A percentile compares a stretch with the other conserved stretches of the same genome.
These are phyloP conservation scores for Metschnikowia aberdeeniae DNA, from an alignment of 805 yeast genomes.

Conservation along the genomic window DNA sequence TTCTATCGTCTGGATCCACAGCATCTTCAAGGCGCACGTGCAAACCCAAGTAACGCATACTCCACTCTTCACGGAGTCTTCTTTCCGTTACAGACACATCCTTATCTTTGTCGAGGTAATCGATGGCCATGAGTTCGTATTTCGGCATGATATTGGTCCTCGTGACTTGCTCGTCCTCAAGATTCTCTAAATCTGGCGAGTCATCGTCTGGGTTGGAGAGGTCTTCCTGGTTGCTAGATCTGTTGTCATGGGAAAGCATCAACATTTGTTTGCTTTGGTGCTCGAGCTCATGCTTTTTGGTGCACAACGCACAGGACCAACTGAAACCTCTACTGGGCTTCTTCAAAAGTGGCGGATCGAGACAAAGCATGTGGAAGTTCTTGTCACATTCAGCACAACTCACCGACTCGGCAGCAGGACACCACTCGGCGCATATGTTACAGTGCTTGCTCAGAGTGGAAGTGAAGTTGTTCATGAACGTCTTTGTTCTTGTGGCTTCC, in stretches of 20 bases:
- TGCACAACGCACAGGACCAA: constrained; percentile 84
- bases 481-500: constrained; percentile 63
- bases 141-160: constrained; percentile 35
- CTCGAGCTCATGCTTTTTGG: constrained; percentile 50
- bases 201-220: constrained; percentile 11
- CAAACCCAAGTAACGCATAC: constrained; percentile 72
- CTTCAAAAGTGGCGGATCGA: constrained; percentile 75
- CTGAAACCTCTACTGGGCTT: constrained; percentile 86
- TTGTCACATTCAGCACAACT: constrained; percentile 74
- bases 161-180: background rate
- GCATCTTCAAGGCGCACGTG: constrained; percentile 74
- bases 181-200: background rate
- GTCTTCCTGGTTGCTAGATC: constrained; percentile 36
- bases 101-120: constrained; percentile 47
- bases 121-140: constrained; percentile 55
- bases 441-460: constrained; percentile 50
- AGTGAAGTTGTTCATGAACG: constrained; percentile 58
- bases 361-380: constrained; percentile 74
- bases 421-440: constrained; percentile 81
- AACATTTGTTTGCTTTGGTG: constrained; percentile 35
- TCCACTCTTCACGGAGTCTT: constrained; percentile 70
- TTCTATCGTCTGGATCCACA: constrained; percentile 66
- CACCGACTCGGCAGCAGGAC: constrained; percentile 66
- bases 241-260: constrained; percentile 42
- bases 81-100: constrained; percentile 41